A percentile compares a stretch with the other conserved stretches of the same genome.
phyloP scores from a whole-genome alignment of 805 yeast species.

The Jamesozyma lodderae region DNA sequence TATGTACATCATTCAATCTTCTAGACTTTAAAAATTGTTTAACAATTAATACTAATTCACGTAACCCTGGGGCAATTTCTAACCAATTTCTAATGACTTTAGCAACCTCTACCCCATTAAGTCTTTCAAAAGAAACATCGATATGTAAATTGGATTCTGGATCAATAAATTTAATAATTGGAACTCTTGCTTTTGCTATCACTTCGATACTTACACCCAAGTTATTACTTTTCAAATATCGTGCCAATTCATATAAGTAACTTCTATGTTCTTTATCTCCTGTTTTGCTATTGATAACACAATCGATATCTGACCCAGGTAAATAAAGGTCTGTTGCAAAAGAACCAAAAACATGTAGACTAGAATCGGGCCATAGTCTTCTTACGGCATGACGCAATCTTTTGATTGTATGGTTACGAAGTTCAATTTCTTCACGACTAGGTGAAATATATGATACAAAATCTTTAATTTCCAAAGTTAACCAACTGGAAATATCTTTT shows the following conservation, averaged over 20 bases:
- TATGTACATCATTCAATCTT: constrained; percentile 74
- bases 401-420: constrained; percentile 58
- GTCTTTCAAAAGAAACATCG: constrained; percentile 84
- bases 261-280: constrained; percentile 53
- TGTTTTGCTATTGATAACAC: constrained; percentile 64
- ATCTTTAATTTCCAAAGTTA: constrained; percentile 76
- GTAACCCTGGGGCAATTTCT: constrained; percentile 58
- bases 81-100: constrained; percentile 69
- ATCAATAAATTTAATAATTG: constrained; percentile 86
- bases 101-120: constrained; percentile 78
- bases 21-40: constrained; percentile 80
- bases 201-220: constrained; percentile 72
- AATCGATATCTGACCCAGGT: constrained; percentile 95
- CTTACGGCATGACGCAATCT: constrained; percentile 45
- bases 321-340: constrained; percentile 86
- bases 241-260: constrained; percentile 62
- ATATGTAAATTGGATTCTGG: constrained; percentile 59
- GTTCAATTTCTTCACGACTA: constrained; percentile 56
- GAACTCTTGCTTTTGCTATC: constrained; percentile 85
- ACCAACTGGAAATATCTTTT: constrained; percentile 75
- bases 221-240: constrained; percentile 49
- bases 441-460: constrained; percentile 84
- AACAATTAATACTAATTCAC: constrained; percentile 73
- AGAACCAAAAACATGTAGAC: constrained; percentile 84
- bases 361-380: constrained; percentile 67